phyloP scores from a whole-genome alignment of 2,329 filamentous ascomycete species.

The Calonectria multiphialidica region DNA sequence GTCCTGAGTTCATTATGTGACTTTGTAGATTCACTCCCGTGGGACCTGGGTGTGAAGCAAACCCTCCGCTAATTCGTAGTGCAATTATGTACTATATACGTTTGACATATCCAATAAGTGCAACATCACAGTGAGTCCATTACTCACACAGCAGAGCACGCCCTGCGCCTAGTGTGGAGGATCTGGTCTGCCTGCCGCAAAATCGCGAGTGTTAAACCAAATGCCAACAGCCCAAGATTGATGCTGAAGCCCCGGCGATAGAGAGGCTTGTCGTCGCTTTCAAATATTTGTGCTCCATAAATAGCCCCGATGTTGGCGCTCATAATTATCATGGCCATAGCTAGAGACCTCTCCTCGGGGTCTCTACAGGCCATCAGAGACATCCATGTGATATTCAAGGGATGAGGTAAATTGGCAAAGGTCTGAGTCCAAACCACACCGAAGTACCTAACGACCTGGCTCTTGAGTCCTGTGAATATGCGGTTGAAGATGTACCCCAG shows the following conservation, averaged over 20 bases:
- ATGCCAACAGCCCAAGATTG: neutral
- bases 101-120: too few species aligned
- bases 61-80: too few species aligned
- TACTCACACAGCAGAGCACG: too few species aligned
- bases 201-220: neutral
- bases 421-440: neutral
- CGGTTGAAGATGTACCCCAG: neutral
- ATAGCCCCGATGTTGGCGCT: neutral
- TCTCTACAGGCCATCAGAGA: neutral
- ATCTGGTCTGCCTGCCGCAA: neutral
- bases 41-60: too few species aligned
- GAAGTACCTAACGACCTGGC: neutral
- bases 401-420: neutral
- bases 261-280: neutral
- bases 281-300: neutral
- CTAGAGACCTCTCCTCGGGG: neutral
- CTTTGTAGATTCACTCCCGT: too few species aligned
- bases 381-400: neutral
- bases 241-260: neutral
- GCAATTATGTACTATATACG: too few species aligned
- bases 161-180: neutral
- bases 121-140: too few species aligned
- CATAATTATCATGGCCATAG: neutral
- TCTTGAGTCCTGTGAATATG: neutral
- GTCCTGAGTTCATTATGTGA: too few species aligned